These are phyloP conservation scores for Plasmodium ovale DNA, from an alignment of 169 alveolate genomes.

Conservation along the genomic window DNA sequence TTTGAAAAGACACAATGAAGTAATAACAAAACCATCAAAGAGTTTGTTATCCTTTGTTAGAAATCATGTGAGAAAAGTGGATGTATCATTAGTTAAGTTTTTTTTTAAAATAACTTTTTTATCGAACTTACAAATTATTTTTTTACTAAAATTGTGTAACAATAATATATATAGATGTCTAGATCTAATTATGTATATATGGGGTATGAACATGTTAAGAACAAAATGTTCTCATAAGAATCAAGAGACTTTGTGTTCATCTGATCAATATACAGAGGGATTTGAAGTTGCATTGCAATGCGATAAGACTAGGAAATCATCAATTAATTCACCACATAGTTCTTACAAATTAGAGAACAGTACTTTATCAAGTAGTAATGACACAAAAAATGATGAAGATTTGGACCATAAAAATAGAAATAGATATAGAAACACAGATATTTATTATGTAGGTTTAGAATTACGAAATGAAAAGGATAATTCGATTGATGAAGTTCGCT, in stretches of 20 bases:
- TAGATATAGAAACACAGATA: too few species aligned
- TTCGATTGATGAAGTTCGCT: too few species aligned
- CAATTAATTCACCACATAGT: too few species aligned
- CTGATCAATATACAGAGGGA: too few species aligned
- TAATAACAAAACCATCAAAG: conserved; percentile 51
- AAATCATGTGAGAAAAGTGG: conserved; percentile 37
- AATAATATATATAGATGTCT: conserved; percentile 47
- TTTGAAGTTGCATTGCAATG: neutral
- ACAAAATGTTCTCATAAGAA: conserved; percentile 20
- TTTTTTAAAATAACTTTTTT: conserved; percentile 48
- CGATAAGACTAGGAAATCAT: too few species aligned
- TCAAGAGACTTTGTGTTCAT: neutral
- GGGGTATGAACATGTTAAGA: conserved; percentile 61
- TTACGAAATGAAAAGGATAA: too few species aligned
- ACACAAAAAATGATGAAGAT: too few species aligned
- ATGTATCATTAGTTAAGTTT: conserved; percentile 33
- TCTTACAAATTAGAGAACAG: too few species aligned
- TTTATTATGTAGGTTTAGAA: too few species aligned
- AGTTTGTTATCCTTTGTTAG: conserved; percentile 43
- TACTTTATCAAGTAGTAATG: too few species aligned
- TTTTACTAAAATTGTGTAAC: conserved; percentile 50
- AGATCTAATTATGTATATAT: conserved; percentile 31
- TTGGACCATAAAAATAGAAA: too few species aligned
- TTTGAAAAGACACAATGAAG: conserved; percentile 70
- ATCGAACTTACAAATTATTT: conserved; percentile 44